Evolutionary conservation across 2,329 filamentous ascomycete genomes (phyloP).

Genomic region (Trematosphaeria pertusa): DNA sequence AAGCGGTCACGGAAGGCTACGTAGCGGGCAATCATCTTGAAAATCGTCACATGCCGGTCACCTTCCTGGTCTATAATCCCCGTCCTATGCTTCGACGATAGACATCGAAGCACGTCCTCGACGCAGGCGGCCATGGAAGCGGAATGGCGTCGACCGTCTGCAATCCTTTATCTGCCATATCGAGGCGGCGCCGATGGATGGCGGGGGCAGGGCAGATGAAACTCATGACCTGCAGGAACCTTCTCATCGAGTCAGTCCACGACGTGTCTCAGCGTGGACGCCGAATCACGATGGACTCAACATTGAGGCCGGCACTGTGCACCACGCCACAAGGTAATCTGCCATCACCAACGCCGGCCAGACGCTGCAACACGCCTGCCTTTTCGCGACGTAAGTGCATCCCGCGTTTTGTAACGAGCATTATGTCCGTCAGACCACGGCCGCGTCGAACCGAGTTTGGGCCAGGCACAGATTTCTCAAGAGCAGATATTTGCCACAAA

Average conservation of each 20-base stretch:
- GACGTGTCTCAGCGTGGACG: constrained; percentile 6
- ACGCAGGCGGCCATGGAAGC: constrained; percentile 13
- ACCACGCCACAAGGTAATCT: constrained; percentile 13
- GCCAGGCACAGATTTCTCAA: constrained; percentile 15
- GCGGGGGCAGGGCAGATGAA: constrained; percentile 16
- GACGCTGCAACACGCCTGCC: constrained; percentile 8
- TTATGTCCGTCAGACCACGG: constrained; percentile 19
- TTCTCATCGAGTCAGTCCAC: constrained; percentile 18
- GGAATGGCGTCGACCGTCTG: constrained; percentile 12
- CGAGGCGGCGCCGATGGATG: constrained; percentile 1
- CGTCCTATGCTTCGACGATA: constrained; percentile 7
- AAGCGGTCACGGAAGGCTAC: constrained; percentile 27
- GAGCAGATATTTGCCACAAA: constrained; percentile 24
- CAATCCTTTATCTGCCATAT: constrained; percentile 9
- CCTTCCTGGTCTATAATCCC: constrained; percentile 15
- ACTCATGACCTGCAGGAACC: constrained; percentile 29
- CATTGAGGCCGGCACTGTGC: constrained; percentile 24
- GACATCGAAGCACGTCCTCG: constrained; percentile 8
- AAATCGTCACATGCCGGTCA: constrained; percentile 19
- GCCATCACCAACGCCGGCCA: constrained; percentile 3
- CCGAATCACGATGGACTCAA: constrained; percentile 20
- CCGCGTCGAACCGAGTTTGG: constrained; percentile 16
- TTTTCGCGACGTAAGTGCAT: constrained; percentile 17
- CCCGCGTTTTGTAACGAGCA: constrained; percentile 42
- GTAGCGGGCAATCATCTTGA: constrained; percentile 12